Percentiles rank a stretch among this genome's conserved stretches.
These are phyloP conservation scores for Thermothelomyces thermophilus DNA, from an alignment of 2,329 filamentous ascomycete genomes.

Conservation along the genomic window DNA sequence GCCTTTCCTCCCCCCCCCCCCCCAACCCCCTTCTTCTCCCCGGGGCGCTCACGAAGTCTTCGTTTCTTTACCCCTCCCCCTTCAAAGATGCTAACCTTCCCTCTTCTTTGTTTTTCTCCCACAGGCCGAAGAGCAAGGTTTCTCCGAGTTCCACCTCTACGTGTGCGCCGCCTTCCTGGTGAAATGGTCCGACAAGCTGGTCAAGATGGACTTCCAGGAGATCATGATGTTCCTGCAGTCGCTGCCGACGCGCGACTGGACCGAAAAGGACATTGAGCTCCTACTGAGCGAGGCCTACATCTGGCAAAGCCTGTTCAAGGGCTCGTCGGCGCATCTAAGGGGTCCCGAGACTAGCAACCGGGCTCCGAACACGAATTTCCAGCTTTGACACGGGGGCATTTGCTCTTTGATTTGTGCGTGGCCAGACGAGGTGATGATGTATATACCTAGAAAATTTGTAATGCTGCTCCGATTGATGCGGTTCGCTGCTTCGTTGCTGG, in stretches of 20 bases:
- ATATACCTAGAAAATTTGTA: background rate
- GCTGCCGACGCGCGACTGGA: constrained; percentile 88
- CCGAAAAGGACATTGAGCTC: constrained; percentile 95
- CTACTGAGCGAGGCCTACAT: constrained; percentile 95
- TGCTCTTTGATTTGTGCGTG: background rate
- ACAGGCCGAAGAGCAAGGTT: constrained; percentile 95
- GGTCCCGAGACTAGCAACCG: constrained; percentile 36
- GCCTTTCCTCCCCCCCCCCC: constrained; percentile 28
- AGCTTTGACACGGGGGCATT: constrained; percentile 25
- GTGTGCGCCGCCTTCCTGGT: constrained; percentile 97
- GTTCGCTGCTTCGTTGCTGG: background rate
- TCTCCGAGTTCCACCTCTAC: constrained; percentile 96
- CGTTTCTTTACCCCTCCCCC: too few relatives aligned
- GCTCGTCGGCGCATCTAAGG: constrained; percentile 81
- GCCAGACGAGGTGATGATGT: background rate
- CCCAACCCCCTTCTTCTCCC: too few relatives aligned
- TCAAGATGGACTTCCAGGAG: constrained; percentile 97
- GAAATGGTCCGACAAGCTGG: constrained; percentile 92
- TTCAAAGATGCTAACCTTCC: too few relatives aligned
- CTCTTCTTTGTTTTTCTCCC: background rate
- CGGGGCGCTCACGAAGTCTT: too few relatives aligned
- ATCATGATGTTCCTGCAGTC: constrained; percentile 99
- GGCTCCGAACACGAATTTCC: constrained; percentile 36
- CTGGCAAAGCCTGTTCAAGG: constrained; percentile 96
- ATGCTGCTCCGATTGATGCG: too few relatives aligned